phyloP scores from a whole-genome alignment of 1,284 basidiomycete genomes.

The Tausonia pullulans region DNA sequence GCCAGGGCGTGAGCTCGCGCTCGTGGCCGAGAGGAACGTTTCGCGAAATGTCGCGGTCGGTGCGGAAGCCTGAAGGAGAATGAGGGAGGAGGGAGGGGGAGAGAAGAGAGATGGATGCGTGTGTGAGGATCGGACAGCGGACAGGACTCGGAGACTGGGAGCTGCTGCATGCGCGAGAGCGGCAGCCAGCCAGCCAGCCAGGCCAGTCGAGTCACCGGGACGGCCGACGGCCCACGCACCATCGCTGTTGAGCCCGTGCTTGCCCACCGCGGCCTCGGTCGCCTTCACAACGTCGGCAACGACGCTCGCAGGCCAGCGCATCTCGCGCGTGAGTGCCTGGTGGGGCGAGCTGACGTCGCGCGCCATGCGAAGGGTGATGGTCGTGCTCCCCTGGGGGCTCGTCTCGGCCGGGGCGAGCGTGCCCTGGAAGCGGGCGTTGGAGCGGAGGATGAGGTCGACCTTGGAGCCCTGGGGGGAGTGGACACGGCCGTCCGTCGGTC shows the following conservation, averaged over 20 bases:
- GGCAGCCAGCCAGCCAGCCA: not conserved
- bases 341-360: constrained; percentile 2
- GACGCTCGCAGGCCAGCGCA: not conserved
- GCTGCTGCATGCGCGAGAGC: not conserved
- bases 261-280: no score
- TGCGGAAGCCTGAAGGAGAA: constrained; percentile 57
- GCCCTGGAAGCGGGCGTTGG: constrained; percentile 1
- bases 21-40: constrained; percentile 42
- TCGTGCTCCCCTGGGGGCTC: not conserved
- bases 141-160: no score
- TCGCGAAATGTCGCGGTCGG: constrained; percentile 70
- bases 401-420: constrained; percentile 1
- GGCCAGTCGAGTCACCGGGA: no score
- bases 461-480: constrained; percentile 8
- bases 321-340: constrained; percentile 5
- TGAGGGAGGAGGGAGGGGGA: no score
- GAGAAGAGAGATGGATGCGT: no score
- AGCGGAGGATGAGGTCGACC: not conserved
- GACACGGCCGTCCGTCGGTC: no score
- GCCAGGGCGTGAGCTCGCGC: constrained; percentile 78
- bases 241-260: no score
- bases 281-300: not conserved
- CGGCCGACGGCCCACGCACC: no score
- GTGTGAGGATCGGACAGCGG: no score
- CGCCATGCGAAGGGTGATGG: constrained; percentile 5